phyloP scores from a whole-genome alignment of 441 rosid genomes.

The Arabidopsis lyrata region DNA sequence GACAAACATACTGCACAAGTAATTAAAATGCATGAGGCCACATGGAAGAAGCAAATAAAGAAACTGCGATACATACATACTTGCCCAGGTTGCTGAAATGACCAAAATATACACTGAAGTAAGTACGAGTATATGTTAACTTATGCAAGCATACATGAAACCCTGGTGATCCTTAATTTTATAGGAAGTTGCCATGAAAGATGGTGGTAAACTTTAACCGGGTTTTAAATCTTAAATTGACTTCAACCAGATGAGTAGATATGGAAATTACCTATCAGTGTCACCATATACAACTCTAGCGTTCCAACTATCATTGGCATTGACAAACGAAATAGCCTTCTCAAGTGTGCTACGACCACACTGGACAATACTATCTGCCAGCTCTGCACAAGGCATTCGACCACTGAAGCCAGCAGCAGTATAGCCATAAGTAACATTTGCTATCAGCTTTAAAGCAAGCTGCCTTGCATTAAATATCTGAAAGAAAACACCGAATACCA shows the following conservation, averaged over 20 bases:
- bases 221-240: conserved; percentile 2
- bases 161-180: background rate
- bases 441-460: conserved; percentile 98
- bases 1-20: conserved; percentile 88
- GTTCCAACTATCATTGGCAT: conserved; percentile 78
- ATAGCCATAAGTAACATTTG: conserved; percentile 98
- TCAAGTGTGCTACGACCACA: conserved; percentile 97
- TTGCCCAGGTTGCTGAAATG: conserved; percentile 17
- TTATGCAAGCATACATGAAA: conserved; percentile 3
- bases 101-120: conserved; percentile 1
- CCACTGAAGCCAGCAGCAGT: conserved; percentile 99
- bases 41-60: conserved; percentile 25
- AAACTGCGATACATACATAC: conserved; percentile 10
- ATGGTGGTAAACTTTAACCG: background rate
- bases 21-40: conserved; percentile 33
- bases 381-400: conserved; percentile 99
- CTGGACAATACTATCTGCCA: conserved; percentile 98
- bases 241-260: conserved; percentile 11
- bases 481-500: conserved; percentile 41
- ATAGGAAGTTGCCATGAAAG: conserved; percentile 14
- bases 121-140: background rate
- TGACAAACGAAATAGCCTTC: conserved; percentile 82
- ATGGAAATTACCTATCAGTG: conserved; percentile 79
- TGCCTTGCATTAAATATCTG: conserved; percentile 98
- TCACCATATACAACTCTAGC: conserved; percentile 94